phyloP scores from a whole-genome alignment of 148 eudicot genomes.

The Linanthus parryae region DNA sequence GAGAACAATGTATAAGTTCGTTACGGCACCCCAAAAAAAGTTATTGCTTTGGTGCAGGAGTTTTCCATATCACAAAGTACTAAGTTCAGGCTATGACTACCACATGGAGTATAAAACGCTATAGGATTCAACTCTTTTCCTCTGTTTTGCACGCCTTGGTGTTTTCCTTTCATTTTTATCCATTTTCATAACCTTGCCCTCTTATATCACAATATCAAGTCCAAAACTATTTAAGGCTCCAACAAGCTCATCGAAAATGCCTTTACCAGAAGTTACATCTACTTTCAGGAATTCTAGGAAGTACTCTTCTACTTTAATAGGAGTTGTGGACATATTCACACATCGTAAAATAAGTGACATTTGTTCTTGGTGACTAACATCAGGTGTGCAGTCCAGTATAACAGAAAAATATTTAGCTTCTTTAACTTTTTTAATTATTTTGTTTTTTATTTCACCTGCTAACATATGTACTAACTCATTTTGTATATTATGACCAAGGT shows the following conservation, averaged over 20 bases:
- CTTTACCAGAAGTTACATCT: neutral
- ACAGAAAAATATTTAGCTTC: neutral
- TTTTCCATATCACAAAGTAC: constrained; percentile 8
- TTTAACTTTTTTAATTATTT: neutral
- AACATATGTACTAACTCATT: neutral
- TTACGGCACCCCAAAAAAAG: constrained; percentile 1
- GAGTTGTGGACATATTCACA: neutral
- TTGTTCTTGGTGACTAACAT: neutral
- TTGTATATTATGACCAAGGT: neutral
- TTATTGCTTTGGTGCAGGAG: neutral
- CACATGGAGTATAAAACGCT: too few species aligned
- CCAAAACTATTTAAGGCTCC: neutral
- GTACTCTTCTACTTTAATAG: neutral
- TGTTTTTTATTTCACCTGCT: neutral
- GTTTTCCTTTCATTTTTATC: constrained; percentile 11
- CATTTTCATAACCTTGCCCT: constrained; percentile 4
- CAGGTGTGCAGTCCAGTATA: neutral
- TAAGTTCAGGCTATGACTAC: neutral
- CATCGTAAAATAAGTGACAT: neutral
- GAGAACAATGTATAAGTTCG: constrained; percentile 1
- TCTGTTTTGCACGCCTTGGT: neutral
- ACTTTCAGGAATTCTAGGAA: neutral
- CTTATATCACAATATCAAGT: neutral
- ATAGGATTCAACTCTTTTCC: neutral
- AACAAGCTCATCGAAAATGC: neutral